Evolutionary conservation across 2,329 filamentous ascomycete genomes (phyloP), one percentile per base, ranked within the genome.

Genomic region (Neofusicoccum laricinum): DNA sequence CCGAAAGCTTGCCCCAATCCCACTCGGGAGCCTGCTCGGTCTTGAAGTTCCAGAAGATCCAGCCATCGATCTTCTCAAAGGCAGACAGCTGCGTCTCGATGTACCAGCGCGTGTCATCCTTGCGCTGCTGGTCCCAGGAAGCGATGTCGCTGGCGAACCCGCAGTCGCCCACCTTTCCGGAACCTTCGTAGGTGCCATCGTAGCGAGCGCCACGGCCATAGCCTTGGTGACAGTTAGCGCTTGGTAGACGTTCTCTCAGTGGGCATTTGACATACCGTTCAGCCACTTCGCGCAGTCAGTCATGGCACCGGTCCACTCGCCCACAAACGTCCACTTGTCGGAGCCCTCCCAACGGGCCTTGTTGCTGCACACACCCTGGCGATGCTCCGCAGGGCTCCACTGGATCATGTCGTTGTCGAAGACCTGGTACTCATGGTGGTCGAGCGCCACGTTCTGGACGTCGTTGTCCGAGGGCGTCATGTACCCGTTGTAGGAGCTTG

Each of bases 401-500:
- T 79, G 78, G 34, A 88, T 76, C 32, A 84, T 77, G 0, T 76
- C 78, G 25, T 81, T 74, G 65, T 79, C 81, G 75, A 90, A 90
- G 65, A 87, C 80, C 71, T 90, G 85, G 72, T 90, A 91, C 71
- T 90, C 86, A 72, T 91, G 88, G 65, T 88, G 86, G 70, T 91
- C 88, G 67, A 91, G 75, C 50, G 85, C 83, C 45, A 89, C 82
- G 51, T 85, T 83, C 49, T 82, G 78, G 2, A 81, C 78, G 67
- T 81, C 78, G 67, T 80, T 76, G 70, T 84, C 81, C 0, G 76
- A 48, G 6, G 51, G 32, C 2, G 80, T 84, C 69, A 89, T 79
- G 73, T 86, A 86, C 4, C 81, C 84, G 69, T 90, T 90, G 84
- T 86, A 90, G 6, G 78, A 79, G 49, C 76, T 80, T 0, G 85